A percentile compares a stretch with the other conserved stretches of the same genome.
phyloP scores from a whole-genome alignment of 306 rosid genomes.

The Alnus glutinosa region DNA sequence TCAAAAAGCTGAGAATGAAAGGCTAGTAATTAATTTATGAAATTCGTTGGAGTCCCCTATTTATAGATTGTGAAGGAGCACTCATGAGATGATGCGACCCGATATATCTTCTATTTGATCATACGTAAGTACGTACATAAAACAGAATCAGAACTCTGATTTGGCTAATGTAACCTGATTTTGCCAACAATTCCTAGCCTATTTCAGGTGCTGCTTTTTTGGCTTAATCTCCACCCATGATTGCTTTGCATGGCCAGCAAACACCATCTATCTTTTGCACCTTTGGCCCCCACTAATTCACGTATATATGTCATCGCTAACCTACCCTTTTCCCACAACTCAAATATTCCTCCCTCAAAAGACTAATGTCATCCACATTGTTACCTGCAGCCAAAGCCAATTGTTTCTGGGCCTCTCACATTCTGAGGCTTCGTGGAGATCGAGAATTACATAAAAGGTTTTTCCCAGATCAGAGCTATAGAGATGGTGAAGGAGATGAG shows the following conservation, averaged over 20 bases:
- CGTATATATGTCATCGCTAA: not conserved
- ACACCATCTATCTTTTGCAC: not conserved
- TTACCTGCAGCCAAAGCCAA: not conserved
- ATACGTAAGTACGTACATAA: no score
- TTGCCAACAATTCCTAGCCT: not conserved
- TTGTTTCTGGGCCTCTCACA: not conserved
- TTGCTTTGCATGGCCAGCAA: not conserved
- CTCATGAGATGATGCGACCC: no score
- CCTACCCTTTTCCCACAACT: not conserved
- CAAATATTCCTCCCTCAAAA: not conserved
- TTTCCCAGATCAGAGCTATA: not conserved
- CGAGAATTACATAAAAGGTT: not conserved
- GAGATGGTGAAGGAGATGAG: slow-evolving; percentile 49
- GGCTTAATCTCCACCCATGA: not conserved
- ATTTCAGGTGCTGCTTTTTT: not conserved
- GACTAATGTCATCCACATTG: not conserved
- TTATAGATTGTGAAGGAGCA: no score
- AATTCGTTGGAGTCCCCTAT: no score
- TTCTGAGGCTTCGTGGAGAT: not conserved
- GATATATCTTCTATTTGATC: no score
- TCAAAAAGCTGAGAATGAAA: no score
- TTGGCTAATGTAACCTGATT: no score
- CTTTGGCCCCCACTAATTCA: not conserved
- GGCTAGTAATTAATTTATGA: no score
- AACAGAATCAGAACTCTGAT: no score